Evolutionary conservation across 331 rosid species (phyloP), one percentile per base, ranked within the genome.

Genomic region (Cydonia oblonga): DNA sequence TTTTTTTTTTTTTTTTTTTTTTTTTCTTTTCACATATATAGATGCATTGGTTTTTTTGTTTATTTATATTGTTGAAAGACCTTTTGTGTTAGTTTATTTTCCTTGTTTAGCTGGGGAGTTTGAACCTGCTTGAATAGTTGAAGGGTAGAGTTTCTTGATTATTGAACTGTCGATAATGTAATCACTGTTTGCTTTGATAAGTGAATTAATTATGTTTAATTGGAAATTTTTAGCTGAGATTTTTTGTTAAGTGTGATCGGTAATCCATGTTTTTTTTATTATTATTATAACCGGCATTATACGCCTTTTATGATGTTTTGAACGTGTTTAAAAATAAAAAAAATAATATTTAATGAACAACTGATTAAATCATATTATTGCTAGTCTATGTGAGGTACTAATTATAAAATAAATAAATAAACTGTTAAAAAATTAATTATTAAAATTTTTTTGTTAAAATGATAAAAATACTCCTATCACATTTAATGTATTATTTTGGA

Each of bases 31-130:
- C 42, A 24, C 70, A 71, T 68, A 40, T 40, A 57, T 64, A 69
- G 78, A 67, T 79, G 75, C 25, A 42, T 42, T 74, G 76, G 54
- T 77, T 66, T 26, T 71, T 76, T 60, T 59, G 46, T 10, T 70
- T 62, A 64, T 54, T 23, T 70, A 38, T 15, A 4, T 16, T 29
- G 49, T 65, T 64, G 67, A 26, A 18, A 57, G 15, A 49, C 71
- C 59, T 42, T 42, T 67, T 51, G 60, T 57, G 29, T 51, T 52
- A 53, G 15, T 64, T 70, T 9, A 49, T 75, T 56, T 72, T 19
- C 33, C 46, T 57, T 75, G 33, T 49, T 23, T 62, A 32, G 57
- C 65, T 66, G 70, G 28, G 29, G 46, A 79, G 24, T 38, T 18
- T 18, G 56, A 0, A 18, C 20, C 54, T 49, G 54, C 20, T 11